phyloP scores from a whole-genome alignment of 768 basidiomycete species.

The Cubamyces lactineus region DNA sequence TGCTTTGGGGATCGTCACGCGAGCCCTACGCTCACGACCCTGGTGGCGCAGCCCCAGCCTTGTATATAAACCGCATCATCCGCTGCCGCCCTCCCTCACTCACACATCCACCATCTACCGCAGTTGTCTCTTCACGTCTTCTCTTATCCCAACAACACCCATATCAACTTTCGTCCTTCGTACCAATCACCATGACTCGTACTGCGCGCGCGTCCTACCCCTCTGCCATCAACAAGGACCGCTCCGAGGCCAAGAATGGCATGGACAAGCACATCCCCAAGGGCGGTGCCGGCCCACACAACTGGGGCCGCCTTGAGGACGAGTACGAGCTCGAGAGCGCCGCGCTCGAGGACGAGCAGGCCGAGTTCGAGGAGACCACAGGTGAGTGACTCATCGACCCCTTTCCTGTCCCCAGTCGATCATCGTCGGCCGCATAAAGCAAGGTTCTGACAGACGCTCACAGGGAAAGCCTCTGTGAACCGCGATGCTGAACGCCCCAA shows the following conservation, averaged over 20 bases:
- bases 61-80: constrained; percentile 18
- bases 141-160: neutral
- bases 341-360: constrained; percentile 60
- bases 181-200: constrained; percentile 64
- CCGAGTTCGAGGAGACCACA: constrained; percentile 42
- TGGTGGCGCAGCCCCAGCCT: constrained; percentile 16
- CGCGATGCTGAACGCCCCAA: constrained; percentile 4
- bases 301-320: constrained; percentile 78
- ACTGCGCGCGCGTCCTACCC: constrained; percentile 75
- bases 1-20: constrained; percentile 21
- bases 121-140: neutral
- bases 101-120: constrained; percentile 17
- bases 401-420: neutral
- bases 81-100: constrained; percentile 1
- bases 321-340: constrained; percentile 64
- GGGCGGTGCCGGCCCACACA: constrained; percentile 78
- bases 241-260: constrained; percentile 78
- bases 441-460: neutral
- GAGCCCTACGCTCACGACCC: constrained; percentile 13
- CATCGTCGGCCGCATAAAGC: neutral
- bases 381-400: constrained; percentile 11
- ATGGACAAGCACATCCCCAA: constrained; percentile 74
- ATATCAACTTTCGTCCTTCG: neutral
- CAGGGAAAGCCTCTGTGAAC: constrained; percentile 17
- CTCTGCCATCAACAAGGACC: constrained; percentile 74